These are phyloP conservation scores for Malania oleifera DNA, from an alignment of 164 flowering plant species.

Conservation along the genomic window DNA sequence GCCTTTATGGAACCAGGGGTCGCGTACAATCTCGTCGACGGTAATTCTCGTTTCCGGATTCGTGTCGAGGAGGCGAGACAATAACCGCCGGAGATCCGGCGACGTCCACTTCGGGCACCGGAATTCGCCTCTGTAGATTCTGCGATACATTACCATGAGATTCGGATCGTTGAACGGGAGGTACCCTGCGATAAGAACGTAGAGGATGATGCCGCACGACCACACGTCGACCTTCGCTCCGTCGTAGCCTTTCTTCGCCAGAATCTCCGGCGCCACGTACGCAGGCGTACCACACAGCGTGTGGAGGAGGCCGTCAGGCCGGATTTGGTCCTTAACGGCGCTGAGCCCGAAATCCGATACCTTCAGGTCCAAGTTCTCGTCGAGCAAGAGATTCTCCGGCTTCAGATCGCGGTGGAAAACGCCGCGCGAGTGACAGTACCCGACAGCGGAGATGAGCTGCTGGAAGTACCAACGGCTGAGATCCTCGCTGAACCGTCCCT, in stretches of 20 bases:
- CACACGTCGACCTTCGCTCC: slow-evolving; percentile 62
- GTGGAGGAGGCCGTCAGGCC: slow-evolving; percentile 54
- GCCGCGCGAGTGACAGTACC: slow-evolving; percentile 60
- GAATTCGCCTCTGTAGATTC: slow-evolving; percentile 55
- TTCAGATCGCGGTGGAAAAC: slow-evolving; percentile 69
- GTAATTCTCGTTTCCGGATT: slow-evolving; percentile 53
- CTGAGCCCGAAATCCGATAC: slow-evolving; percentile 68
- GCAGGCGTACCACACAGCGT: slow-evolving; percentile 79
- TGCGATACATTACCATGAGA: slow-evolving; percentile 59
- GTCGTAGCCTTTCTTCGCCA: slow-evolving; percentile 59
- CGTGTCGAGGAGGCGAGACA: slow-evolving; percentile 47
- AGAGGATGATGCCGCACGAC: slow-evolving; percentile 70
- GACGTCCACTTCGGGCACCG: slow-evolving; percentile 66
- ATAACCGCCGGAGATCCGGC: slow-evolving; percentile 38
- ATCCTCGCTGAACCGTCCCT: slow-evolving; percentile 50
- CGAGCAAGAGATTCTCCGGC: slow-evolving; percentile 66
- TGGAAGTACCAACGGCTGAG: slow-evolving; percentile 61
- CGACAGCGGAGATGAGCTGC: slow-evolving; percentile 61
- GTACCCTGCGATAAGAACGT: slow-evolving; percentile 54
- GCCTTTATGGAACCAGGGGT: slow-evolving; percentile 54
- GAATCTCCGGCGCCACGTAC: slow-evolving; percentile 69
- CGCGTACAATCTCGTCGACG: slow-evolving; percentile 42
- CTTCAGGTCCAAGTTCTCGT: slow-evolving; percentile 53
- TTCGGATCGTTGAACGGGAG: slow-evolving; percentile 66
- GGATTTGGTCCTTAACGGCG: slow-evolving; percentile 47